Evolutionary conservation across 331 rosid genomes (phyloP).

Genomic region (Arachis monticola): DNA sequence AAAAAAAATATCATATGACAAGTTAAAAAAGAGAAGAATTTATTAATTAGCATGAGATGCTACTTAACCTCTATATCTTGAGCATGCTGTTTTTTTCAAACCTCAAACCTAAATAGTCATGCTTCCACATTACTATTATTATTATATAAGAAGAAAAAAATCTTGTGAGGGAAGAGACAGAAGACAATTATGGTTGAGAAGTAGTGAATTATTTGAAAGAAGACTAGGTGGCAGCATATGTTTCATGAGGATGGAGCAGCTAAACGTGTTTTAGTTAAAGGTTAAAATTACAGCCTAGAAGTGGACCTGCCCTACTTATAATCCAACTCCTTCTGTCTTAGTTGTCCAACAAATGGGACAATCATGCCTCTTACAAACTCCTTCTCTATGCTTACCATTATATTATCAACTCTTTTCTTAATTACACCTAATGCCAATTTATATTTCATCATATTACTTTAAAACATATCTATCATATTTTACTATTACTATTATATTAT

Average conservation of each 20-base stretch:
- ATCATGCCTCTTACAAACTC: slow-evolving; percentile 41
- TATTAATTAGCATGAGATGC: too few relatives aligned
- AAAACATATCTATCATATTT: too few relatives aligned
- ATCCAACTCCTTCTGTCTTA: slow-evolving; percentile 57
- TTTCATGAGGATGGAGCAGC: slow-evolving; percentile 48
- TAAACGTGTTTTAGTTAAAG: slow-evolving; percentile 49
- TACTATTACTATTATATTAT: too few relatives aligned
- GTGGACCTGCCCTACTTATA: slow-evolving; percentile 64
- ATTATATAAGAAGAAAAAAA: neutral
- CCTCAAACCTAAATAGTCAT: slow-evolving; percentile 39
- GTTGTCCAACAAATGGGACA: slow-evolving; percentile 62
- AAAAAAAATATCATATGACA: too few relatives aligned
- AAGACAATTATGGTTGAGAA: slow-evolving; percentile 15
- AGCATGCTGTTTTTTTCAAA: slow-evolving; percentile 29
- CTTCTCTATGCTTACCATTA: too few relatives aligned
- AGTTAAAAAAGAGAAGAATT: too few relatives aligned
- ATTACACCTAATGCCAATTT: too few relatives aligned
- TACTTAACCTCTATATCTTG: neutral
- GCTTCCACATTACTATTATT: neutral
- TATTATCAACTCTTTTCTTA: too few relatives aligned
- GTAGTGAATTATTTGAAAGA: slow-evolving; percentile 42
- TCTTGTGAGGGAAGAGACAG: slow-evolving; percentile 12
- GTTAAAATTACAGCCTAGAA: slow-evolving; percentile 60
- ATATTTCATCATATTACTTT: too few relatives aligned
- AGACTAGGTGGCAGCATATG: slow-evolving; percentile 41